phyloP scores from a whole-genome alignment of 139 green algal genomes.

The Chlamydomonas sphaeroides region DNA sequence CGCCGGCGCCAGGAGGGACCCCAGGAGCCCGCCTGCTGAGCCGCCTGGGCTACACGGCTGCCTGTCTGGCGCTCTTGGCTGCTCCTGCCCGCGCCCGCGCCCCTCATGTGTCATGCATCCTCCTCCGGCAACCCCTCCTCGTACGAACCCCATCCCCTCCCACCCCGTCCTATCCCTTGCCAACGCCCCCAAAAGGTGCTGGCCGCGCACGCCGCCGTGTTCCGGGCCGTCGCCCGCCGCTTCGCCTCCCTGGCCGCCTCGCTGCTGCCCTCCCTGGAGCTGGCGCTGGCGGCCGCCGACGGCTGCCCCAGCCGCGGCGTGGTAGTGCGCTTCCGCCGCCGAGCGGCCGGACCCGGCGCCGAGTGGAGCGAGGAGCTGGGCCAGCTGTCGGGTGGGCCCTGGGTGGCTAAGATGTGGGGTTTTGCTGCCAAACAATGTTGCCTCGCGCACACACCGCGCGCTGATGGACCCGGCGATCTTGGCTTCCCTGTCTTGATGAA shows the following conservation, averaged over 20 bases:
- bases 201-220: conserved; percentile 40
- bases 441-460: too few species aligned
- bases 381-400: conserved; percentile 59
- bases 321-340: conserved; percentile 17
- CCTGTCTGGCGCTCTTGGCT: too few species aligned
- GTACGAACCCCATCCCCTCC: background rate
- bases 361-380: conserved; percentile 43
- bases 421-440: too few species aligned
- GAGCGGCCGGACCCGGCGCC: background rate
- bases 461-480: too few species aligned
- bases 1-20: too few species aligned
- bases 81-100: too few species aligned
- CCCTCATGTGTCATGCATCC: too few species aligned
- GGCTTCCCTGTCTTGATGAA: too few species aligned
- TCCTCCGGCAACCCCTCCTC: too few species aligned
- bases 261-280: conserved; percentile 48
- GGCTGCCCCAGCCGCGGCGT: conserved; percentile 21
- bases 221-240: conserved; percentile 28
- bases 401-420: too few species aligned
- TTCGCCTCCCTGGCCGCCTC: conserved; percentile 38
- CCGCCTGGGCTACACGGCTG: too few species aligned
- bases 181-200: conserved; percentile 16
- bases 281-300: background rate
- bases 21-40: too few species aligned
- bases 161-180: background rate